Base-by-base conservation (phyloP, 805 yeast genomes). In the Metschnikowia lochheadii region DNA sequence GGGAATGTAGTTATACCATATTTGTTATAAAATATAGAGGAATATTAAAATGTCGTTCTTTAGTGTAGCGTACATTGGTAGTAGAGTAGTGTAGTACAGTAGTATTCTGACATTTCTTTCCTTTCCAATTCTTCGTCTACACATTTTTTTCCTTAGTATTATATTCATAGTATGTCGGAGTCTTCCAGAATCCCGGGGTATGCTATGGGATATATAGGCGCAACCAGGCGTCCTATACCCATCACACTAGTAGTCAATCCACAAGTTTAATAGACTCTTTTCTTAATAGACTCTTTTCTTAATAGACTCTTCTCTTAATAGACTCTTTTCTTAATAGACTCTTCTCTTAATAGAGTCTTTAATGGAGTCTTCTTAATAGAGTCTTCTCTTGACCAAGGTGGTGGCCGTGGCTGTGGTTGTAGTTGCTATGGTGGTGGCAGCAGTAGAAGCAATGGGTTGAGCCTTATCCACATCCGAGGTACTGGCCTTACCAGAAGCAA, bases 391-490 rank as follows among this genome's bases (percentile, higher is more conserved):
- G 43, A 52, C 62, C 52, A 62, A 58, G n/a, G 65, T 55, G 15
- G 67, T 63, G 41, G 64, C 59, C 35, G 51, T 23, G 15, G 49
- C 33, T 45, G 59, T 48, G n/a, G 59, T 20, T 8, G 66, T 40
- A 40, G 65, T 51, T 20, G 63, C 54, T 23, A 63, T 49, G 26
- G 65, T 43, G 34, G 68, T 47, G 40, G 63, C 50, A 29, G 57
- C 55, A n/a, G 58, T 38, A 26, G 54, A 17, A 3, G 58, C 36
- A 14, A 54, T 26, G 26, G 59, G 29, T 15, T 50, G 40, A 26
- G 69, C 67, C 42, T 59, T 56, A 49, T 61, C 62, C 50, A 66
- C 54, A 26, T 65, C 67, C 31, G 60, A 46, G 32, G 66, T 48
- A 29, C 71, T 38, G 33, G 66, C 63, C 37, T 47, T 36, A 47